Evolutionary conservation across 176 grass and related monocot species (phyloP).

Genomic region (Ananas comosus): DNA sequence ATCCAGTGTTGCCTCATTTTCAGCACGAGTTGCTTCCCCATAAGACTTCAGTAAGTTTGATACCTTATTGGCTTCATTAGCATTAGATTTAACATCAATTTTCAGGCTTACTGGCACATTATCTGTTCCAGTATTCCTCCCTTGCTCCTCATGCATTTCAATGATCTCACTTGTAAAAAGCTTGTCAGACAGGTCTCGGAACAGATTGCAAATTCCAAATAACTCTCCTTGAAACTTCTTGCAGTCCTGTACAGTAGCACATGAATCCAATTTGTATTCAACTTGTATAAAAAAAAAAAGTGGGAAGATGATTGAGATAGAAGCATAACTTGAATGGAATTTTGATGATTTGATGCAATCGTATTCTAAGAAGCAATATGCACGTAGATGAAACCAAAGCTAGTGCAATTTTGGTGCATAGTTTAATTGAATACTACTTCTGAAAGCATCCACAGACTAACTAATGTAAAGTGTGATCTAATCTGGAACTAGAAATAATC

Average conservation of each 20-base stretch:
- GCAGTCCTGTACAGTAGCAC: constrained; percentile 47
- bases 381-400: background rate
- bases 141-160: constrained; percentile 88
- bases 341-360: no score
- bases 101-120: constrained; percentile 33
- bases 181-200: constrained; percentile 83
- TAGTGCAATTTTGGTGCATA: background rate
- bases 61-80: constrained; percentile 12
- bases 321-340: no score
- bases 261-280: background rate
- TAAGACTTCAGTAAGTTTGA: constrained; percentile 7
- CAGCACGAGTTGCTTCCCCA: constrained; percentile 10
- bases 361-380: background rate
- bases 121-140: constrained; percentile 29
- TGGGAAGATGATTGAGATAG: no score
- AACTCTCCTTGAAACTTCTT: constrained; percentile 96
- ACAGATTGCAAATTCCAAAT: constrained; percentile 97
- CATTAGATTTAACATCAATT: constrained; percentile 37
- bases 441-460: no score
- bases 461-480: no score
- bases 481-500: no score
- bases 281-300: background rate
- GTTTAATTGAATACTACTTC: background rate
- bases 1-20: constrained; percentile 34
- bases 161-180: constrained; percentile 97